A percentile compares a stretch with the other conserved stretches of the same genome.
phyloP scores from a whole-genome alignment of 768 basidiomycete genomes.

The Mycena venus region DNA sequence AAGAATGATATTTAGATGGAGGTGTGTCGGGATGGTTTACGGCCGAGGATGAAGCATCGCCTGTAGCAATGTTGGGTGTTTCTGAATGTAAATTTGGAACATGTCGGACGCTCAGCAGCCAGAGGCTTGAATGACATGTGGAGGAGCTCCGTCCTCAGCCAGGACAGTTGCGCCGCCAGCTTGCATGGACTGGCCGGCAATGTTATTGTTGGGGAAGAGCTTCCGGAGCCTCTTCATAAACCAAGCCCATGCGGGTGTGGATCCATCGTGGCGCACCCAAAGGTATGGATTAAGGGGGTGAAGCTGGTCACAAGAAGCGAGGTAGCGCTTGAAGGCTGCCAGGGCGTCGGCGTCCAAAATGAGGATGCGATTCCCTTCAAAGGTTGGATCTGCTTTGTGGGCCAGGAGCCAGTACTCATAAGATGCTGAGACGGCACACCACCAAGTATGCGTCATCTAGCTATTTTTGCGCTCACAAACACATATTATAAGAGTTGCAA shows the following conservation, averaged over 20 bases:
- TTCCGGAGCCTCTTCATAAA: slow-evolving; percentile 37
- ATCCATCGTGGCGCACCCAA: slow-evolving; percentile 37
- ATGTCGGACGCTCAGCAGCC: slow-evolving; percentile 51
- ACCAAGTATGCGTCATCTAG: too few species aligned
- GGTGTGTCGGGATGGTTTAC: not conserved
- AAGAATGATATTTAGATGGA: slow-evolving; percentile 2
- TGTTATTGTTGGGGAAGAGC: slow-evolving; percentile 29
- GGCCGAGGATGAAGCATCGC: not conserved
- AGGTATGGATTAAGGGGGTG: slow-evolving; percentile 37
- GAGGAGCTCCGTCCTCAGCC: slow-evolving; percentile 41
- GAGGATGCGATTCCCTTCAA: not conserved
- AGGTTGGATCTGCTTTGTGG: not conserved
- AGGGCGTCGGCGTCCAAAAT: not conserved
- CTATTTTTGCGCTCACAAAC: too few species aligned
- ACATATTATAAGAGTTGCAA: too few species aligned
- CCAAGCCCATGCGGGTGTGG: slow-evolving; percentile 43
- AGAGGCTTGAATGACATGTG: slow-evolving; percentile 44
- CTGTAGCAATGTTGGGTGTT: slow-evolving; percentile 44
- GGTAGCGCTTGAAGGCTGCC: slow-evolving; percentile 11
- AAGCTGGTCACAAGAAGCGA: slow-evolving; percentile 28
- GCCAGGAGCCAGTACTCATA: slow-evolving; percentile 20
- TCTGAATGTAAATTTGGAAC: slow-evolving; percentile 51
- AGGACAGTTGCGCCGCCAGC: slow-evolving; percentile 51
- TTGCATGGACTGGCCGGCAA: slow-evolving; percentile 48
- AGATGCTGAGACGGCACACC: too few species aligned